Evolutionary conservation across 108 stramenopile species (phyloP).

Genomic region (Skeletonema menzelii): DNA sequence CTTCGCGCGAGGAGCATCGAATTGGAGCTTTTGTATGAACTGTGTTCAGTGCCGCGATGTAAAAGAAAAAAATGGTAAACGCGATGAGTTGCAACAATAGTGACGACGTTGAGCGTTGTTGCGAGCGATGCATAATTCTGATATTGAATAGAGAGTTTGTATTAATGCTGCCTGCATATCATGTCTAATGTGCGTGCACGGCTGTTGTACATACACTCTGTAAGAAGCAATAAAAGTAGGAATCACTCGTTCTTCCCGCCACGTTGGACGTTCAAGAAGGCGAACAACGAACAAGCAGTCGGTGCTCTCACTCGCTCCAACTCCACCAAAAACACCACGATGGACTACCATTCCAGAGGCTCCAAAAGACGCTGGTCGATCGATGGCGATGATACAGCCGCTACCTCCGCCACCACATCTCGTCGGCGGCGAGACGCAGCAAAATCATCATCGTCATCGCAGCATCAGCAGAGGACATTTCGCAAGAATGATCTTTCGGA

Average conservation of each 20-base stretch:
- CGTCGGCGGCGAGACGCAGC: neutral
- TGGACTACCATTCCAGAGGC: neutral
- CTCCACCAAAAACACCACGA: neutral
- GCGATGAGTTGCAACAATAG: neutral
- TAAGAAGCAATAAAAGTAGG: too few relatives aligned
- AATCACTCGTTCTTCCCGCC: too few relatives aligned
- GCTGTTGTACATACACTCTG: too few relatives aligned
- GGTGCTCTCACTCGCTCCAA: too few relatives aligned
- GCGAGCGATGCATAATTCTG: too few relatives aligned
- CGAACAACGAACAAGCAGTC: too few relatives aligned
- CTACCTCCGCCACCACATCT: neutral
- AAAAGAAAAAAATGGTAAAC: neutral
- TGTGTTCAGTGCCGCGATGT: neutral
- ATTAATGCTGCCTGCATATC: too few relatives aligned
- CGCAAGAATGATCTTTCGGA: constrained; percentile 18
- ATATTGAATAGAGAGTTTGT: too few relatives aligned
- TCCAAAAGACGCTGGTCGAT: neutral
- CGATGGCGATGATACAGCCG: neutral
- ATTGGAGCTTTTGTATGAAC: neutral
- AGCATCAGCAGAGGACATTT: neutral
- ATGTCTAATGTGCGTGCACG: too few relatives aligned
- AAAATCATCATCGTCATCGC: neutral
- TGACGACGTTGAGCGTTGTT: neutral
- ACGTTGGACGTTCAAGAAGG: too few relatives aligned
- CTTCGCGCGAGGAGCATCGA: constrained; percentile 29